Conservation (phyloP, 2,329 filamentous ascomycete genomes). For the Coniochaeta prunicola region DNA sequence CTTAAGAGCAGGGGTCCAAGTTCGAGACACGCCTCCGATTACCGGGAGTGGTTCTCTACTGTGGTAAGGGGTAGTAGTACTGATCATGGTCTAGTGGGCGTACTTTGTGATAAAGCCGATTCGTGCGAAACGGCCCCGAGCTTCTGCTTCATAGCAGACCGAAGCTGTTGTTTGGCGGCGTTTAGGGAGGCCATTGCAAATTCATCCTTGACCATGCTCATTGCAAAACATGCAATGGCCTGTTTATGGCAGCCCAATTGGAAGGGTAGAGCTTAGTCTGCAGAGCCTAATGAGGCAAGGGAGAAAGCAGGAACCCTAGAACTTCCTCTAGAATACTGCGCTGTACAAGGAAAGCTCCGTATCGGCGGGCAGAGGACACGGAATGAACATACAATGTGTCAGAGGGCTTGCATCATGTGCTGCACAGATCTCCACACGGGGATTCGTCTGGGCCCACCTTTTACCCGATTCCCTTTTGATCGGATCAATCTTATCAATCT, state of each 20-base stretch:
- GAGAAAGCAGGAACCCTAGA: background rate
- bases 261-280: background rate
- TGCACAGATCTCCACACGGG: background rate
- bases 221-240: background rate
- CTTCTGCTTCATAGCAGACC: conserved; percentile 60
- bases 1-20: background rate
- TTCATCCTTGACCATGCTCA: conserved; percentile 2
- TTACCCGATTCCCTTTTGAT: background rate
- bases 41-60: background rate
- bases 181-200: conserved; percentile 48
- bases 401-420: background rate
- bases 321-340: background rate
- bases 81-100: conserved; percentile 18
- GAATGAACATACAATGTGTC: background rate
- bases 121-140: conserved; percentile 57
- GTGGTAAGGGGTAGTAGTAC: conserved; percentile 3
- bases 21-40: no score
- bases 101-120: conserved; percentile 63
- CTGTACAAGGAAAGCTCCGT: background rate
- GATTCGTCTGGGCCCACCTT: background rate
- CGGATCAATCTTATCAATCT: conserved; percentile 6
- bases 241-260: background rate
- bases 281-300: background rate
- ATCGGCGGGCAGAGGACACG: background rate
- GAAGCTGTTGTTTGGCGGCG: conserved; percentile 69